phyloP scores from a whole-genome alignment of 2,329 filamentous ascomycete genomes.

The Monosporascus ibericus region DNA sequence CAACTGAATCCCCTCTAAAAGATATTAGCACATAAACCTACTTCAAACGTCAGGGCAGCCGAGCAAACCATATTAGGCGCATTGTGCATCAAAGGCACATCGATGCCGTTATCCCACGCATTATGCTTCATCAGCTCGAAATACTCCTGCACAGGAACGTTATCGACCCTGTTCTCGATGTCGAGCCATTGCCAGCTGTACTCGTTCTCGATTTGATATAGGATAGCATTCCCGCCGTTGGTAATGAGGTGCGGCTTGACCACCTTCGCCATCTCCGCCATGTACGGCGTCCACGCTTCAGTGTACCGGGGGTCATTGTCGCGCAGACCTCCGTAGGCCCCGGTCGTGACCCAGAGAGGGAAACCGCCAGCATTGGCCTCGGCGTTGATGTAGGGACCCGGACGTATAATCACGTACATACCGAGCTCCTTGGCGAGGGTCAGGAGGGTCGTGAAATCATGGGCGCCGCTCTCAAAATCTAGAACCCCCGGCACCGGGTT shows the following conservation, averaged over 20 bases:
- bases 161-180: conserved; percentile 36
- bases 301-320: conserved; percentile 48
- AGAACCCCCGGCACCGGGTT: conserved; percentile 28
- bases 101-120: conserved; percentile 50
- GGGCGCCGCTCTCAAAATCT: conserved; percentile 47
- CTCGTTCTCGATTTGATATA: conserved; percentile 55
- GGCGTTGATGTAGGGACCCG: conserved; percentile 58
- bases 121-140: conserved; percentile 51
- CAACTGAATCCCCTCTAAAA: conserved; percentile 40
- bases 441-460: conserved; percentile 46
- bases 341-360: conserved; percentile 57
- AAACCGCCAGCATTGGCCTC: conserved; percentile 58
- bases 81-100: conserved; percentile 52
- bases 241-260: conserved; percentile 48
- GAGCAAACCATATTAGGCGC: conserved; percentile 47
- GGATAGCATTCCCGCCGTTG: conserved; percentile 49
- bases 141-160: conserved; percentile 43
- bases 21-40: neutral
- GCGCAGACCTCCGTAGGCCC: conserved; percentile 47
- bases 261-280: conserved; percentile 42
- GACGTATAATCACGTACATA: conserved; percentile 48
- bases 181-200: conserved; percentile 37
- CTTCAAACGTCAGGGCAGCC: too few relatives aligned
- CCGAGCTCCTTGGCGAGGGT: conserved; percentile 48
- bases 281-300: conserved; percentile 48